phyloP scores from a whole-genome alignment of 1,284 basidiomycete species.

The Calocybe gambosa region DNA sequence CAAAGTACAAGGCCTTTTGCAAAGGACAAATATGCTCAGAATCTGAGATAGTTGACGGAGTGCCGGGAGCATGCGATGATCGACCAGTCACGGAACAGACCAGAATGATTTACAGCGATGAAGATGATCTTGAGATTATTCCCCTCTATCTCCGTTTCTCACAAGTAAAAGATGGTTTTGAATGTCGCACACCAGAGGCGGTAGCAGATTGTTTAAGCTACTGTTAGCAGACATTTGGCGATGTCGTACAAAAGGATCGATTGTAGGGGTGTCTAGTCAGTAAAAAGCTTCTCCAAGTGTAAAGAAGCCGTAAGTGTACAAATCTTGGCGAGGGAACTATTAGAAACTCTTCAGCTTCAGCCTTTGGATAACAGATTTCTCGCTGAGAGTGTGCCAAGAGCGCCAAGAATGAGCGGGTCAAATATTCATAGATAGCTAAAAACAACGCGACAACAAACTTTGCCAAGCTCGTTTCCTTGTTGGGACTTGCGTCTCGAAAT shows the following conservation, averaged over 20 bases:
- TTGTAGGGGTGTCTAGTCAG: no score
- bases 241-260: no score
- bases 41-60: conserved; percentile 5
- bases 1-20: not conserved
- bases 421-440: conserved; percentile 3
- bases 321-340: no score
- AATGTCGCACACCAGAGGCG: no score
- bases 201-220: no score
- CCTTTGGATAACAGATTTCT: not conserved
- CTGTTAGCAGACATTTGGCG: no score
- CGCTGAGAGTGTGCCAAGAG: conserved; percentile 1
- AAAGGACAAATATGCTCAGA: not conserved
- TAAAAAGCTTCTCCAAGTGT: no score
- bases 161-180: no score
- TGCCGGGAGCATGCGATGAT: conserved; percentile 5
- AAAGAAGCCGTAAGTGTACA: no score
- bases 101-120: not conserved
- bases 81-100: not conserved
- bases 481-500: not conserved
- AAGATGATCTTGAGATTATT: not conserved
- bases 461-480: not conserved
- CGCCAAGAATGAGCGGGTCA: conserved; percentile 5
- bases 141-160: conserved; percentile 6
- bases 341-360: no score
- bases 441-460: conserved; percentile 10